phyloP scores from a whole-genome alignment of 2,329 filamentous ascomycete genomes.

The Aureobasidium subglaciale region DNA sequence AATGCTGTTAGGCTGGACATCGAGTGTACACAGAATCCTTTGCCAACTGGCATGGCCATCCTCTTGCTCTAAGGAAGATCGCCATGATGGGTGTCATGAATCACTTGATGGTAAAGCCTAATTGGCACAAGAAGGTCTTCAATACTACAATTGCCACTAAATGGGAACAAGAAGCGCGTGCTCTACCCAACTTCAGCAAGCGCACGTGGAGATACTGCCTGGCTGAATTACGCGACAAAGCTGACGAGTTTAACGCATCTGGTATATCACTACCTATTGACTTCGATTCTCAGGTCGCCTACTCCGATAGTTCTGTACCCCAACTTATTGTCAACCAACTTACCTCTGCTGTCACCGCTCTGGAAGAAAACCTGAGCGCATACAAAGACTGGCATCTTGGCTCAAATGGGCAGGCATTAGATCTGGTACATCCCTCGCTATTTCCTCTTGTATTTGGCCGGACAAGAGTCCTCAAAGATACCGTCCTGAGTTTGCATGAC shows the following conservation, averaged over 20 bases:
- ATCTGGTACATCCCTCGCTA: too few species aligned
- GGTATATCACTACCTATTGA: constrained; percentile 42
- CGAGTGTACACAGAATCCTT: background rate
- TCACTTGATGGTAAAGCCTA: constrained; percentile 26
- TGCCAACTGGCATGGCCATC: background rate
- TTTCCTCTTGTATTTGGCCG: too few species aligned
- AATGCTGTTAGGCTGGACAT: background rate
- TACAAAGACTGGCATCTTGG: constrained; percentile 56
- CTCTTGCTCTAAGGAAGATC: constrained; percentile 20
- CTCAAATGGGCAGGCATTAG: constrained; percentile 48
- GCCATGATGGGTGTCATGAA: constrained; percentile 26
- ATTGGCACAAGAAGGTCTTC: constrained; percentile 25
- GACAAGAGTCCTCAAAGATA: too few species aligned
- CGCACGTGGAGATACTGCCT: constrained; percentile 24
- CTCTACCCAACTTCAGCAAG: too few species aligned
- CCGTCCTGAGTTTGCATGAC: too few species aligned
- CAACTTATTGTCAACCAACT: too few species aligned
- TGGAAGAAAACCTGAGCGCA: constrained; percentile 24
- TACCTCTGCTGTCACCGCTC: too few species aligned
- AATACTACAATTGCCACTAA: too few species aligned
- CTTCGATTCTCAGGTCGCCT: constrained; percentile 39
- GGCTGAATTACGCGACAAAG: constrained; percentile 46
- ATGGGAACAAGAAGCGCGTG: too few species aligned
- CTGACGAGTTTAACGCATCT: constrained; percentile 35
- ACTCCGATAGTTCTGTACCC: constrained; percentile 45